These are phyloP conservation scores for Cymbidium sinense DNA, from an alignment of 106 monocot species.

Conservation along the genomic window DNA sequence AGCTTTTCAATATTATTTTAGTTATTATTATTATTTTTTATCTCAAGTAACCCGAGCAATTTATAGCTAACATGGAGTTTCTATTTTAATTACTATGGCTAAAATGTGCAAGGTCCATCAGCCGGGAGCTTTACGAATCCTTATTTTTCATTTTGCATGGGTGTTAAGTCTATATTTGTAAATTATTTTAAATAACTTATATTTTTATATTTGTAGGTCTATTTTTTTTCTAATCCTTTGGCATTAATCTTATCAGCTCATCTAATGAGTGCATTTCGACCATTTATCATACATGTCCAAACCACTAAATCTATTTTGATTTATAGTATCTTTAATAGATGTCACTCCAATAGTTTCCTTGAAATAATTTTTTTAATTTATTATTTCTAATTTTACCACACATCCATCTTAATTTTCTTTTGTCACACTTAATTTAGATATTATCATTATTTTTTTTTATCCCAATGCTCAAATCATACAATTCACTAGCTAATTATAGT, in stretches of 20 bases:
- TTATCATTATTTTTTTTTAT: no score
- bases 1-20: constrained; percentile 12
- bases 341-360: not conserved
- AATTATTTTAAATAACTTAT: no score
- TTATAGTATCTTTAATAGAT: not conserved
- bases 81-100: not conserved
- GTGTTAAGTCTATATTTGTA: no score
- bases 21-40: not conserved
- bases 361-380: not conserved
- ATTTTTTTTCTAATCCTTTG: not conserved
- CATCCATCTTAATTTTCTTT: not conserved
- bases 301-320: not conserved
- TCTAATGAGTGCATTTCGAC: not conserved
- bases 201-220: no score
- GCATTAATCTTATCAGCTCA: not conserved
- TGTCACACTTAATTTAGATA: not conserved
- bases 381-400: not conserved
- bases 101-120: not conserved
- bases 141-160: no score
- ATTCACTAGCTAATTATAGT: no score
- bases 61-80: not conserved
- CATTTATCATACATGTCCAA: not conserved
- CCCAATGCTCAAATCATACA: no score
- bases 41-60: not conserved
- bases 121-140: no score